A percentile compares a stretch with the other conserved stretches of the same genome.
Evolutionary conservation across 768 basidiomycete genomes (phyloP).

Genomic region (Russula sp.): DNA sequence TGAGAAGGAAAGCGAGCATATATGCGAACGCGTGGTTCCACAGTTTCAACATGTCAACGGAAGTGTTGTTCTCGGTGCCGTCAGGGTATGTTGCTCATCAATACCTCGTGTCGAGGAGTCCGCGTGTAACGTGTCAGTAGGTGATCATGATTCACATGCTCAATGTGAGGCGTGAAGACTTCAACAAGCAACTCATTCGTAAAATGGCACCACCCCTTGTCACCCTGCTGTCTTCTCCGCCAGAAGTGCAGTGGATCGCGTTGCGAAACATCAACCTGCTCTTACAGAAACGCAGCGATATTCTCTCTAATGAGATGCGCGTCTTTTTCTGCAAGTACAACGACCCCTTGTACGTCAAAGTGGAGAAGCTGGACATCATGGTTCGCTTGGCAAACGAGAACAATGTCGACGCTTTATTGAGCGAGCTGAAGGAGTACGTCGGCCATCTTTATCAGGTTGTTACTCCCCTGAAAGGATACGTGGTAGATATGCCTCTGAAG

Average conservation of each 20-base stretch:
- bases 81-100: conserved; percentile 55
- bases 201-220: conserved; percentile 98
- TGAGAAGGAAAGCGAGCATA: conserved; percentile 95
- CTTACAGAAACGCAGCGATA: conserved; percentile 86
- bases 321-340: conserved; percentile 99
- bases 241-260: conserved; percentile 98
- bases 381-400: conserved; percentile 83
- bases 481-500: conserved; percentile 86
- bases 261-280: conserved; percentile 94
- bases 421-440: conserved; percentile 90
- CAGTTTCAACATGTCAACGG: conserved; percentile 98
- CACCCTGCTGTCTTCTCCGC: conserved; percentile 91
- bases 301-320: conserved; percentile 93
- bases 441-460: neutral
- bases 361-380: conserved; percentile 99
- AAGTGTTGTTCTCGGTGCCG: conserved; percentile 92
- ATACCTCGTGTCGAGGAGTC: neutral
- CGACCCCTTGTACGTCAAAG: conserved; percentile 97
- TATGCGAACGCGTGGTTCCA: conserved; percentile 96
- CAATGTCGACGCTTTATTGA: conserved; percentile 91
- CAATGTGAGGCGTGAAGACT: conserved; percentile 70
- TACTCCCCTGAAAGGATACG: conserved; percentile 9
- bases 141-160: conserved; percentile 98
- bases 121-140: conserved; percentile 34
- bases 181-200: conserved; percentile 76